phyloP scores from a whole-genome alignment of 2,329 filamentous ascomycete species.

The Biscogniauxia mediterranea region DNA sequence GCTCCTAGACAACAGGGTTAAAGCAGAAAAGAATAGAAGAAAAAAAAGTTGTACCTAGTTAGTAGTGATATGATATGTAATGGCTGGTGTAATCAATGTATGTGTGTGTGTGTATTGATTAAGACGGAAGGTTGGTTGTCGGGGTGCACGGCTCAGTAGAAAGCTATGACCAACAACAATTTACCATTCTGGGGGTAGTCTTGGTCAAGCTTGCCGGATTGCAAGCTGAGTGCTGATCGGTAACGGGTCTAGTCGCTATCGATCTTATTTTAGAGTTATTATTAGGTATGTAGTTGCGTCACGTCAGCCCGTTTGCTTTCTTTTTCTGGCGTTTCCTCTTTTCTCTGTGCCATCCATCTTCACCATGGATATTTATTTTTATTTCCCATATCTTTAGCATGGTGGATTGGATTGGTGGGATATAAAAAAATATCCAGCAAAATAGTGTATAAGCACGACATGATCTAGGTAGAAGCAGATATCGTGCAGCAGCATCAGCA shows the following conservation, averaged over 20 bases:
- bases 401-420: too few species aligned
- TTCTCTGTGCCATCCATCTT: too few species aligned
- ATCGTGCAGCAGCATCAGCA: too few species aligned
- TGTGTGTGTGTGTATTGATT: not conserved
- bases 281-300: not conserved
- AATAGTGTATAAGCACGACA: not conserved
- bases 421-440: too few species aligned
- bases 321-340: constrained; percentile 21
- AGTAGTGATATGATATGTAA: not conserved
- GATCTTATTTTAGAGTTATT: not conserved
- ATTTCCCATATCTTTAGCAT: too few species aligned
- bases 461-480: not conserved
- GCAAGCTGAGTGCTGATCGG: not conserved
- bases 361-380: too few species aligned
- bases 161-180: constrained; percentile 33
- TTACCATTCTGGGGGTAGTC: constrained; percentile 27
- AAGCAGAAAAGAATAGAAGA: not conserved
- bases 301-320: constrained; percentile 9
- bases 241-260: not conserved
- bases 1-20: not conserved
- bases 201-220: not conserved
- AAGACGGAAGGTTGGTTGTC: constrained; percentile 19
- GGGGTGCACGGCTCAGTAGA: constrained; percentile 16
- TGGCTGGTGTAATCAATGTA: not conserved
- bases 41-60: not conserved